A percentile compares a stretch with the other conserved stretches of the same genome.
These are phyloP conservation scores for Paraurostyla sp. DNA, from an alignment of 73 alveolate species.

Conservation along the genomic window DNA sequence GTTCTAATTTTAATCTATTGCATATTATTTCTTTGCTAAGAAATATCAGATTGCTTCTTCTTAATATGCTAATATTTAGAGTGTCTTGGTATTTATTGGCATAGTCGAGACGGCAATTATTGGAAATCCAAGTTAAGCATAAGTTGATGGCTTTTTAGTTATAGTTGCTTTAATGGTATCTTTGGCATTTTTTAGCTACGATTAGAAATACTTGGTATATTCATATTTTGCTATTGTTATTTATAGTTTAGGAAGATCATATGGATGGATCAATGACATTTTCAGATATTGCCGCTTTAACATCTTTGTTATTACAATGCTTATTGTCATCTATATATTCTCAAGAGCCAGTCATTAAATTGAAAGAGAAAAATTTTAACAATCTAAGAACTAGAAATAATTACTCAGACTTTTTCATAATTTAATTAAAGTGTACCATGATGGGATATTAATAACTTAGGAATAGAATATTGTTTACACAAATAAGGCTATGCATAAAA, in stretches of 20 bases:
- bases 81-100: too few species aligned
- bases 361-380: background rate
- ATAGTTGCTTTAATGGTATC: too few species aligned
- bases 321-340: background rate
- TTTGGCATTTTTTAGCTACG: too few species aligned
- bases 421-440: constrained; percentile 16
- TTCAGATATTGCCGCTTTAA: background rate
- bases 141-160: too few species aligned
- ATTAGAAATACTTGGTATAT: background rate
- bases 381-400: background rate
- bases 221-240: background rate
- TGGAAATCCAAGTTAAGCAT: too few species aligned
- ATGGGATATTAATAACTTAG: constrained; percentile 23
- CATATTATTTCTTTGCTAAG: too few species aligned
- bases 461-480: background rate
- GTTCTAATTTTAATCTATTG: too few species aligned
- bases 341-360: background rate
- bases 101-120: too few species aligned
- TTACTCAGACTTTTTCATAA: background rate
- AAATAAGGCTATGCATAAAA: background rate
- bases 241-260: background rate
- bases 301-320: background rate
- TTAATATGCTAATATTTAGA: too few species aligned
- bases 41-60: too few species aligned
- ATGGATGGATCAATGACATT: background rate